Evolutionary conservation across 2,329 filamentous ascomycete genomes (phyloP).

Genomic region (Colletotrichum filicis): DNA sequence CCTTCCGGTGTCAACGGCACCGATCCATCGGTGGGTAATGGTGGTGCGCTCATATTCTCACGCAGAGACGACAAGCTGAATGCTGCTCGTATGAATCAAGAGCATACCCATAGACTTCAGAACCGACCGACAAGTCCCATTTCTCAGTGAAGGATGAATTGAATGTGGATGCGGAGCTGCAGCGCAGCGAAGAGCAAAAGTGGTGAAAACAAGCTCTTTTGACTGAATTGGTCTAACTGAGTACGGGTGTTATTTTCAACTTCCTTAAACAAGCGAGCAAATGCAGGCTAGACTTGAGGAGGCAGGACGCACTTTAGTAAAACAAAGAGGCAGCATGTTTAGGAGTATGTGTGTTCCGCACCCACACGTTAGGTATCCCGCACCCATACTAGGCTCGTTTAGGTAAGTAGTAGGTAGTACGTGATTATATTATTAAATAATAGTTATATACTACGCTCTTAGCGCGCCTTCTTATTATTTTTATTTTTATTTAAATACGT

Average conservation of each 20-base stretch:
- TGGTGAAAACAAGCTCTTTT: constrained; percentile 18
- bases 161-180: not conserved
- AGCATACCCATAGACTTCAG: not conserved
- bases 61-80: not conserved
- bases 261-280: not conserved
- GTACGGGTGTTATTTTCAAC: not conserved
- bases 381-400: too few species aligned
- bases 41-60: not conserved
- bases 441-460: too few species aligned
- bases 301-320: constrained; percentile 7
- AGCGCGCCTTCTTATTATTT: too few species aligned
- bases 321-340: constrained; percentile 12
- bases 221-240: not conserved
- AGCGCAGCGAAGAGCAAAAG: not conserved
- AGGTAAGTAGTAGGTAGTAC: too few species aligned
- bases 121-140: not conserved
- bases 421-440: too few species aligned
- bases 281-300: constrained; percentile 4
- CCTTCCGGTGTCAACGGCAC: not conserved
- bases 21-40: not conserved
- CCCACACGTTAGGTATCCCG: too few species aligned
- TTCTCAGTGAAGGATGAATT: not conserved
- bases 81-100: not conserved
- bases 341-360: too few species aligned
- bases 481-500: too few species aligned